These are phyloP conservation scores for Cardamine occulta DNA, from an alignment of 345 rosid species.

Conservation along the genomic window DNA sequence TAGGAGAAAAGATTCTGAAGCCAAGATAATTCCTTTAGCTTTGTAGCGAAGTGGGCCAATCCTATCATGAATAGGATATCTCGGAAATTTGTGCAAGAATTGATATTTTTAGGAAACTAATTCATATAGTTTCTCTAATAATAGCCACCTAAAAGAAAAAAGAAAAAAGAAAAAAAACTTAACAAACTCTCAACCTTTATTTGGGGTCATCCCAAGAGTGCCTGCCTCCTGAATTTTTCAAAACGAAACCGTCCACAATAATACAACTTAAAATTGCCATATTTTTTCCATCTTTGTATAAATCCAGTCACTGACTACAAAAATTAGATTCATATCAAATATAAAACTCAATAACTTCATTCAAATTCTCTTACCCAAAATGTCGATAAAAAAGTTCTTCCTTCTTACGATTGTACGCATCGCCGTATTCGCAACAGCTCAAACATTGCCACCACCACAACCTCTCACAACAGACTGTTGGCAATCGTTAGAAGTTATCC, in stretches of 20 bases:
- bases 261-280: not conserved
- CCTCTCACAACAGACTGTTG: slow-evolving; percentile 25
- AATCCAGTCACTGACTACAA: not conserved
- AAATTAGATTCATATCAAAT: not conserved
- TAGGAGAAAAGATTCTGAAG: no score
- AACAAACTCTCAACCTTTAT: slow-evolving; percentile 29
- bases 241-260: slow-evolving; percentile 6
- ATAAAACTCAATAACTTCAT: not conserved
- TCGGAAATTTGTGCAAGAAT: no score
- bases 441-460: slow-evolving; percentile 10
- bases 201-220: slow-evolving; percentile 36
- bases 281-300: slow-evolving; percentile 9
- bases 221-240: slow-evolving; percentile 25
- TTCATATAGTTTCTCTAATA: no score
- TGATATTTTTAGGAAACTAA: not conserved
- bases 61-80: no score
- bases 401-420: slow-evolving; percentile 8
- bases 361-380: not conserved
- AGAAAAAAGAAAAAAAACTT: not conserved
- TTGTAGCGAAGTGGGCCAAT: no score
- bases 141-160: not conserved
- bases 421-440: slow-evolving; percentile 1
- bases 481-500: slow-evolving; percentile 33
- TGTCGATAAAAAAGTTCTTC: slow-evolving; percentile 32
- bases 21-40: no score